Evolutionary conservation across 75 land plant genomes (phyloP).

Genomic region (Pinus albicaulis): DNA sequence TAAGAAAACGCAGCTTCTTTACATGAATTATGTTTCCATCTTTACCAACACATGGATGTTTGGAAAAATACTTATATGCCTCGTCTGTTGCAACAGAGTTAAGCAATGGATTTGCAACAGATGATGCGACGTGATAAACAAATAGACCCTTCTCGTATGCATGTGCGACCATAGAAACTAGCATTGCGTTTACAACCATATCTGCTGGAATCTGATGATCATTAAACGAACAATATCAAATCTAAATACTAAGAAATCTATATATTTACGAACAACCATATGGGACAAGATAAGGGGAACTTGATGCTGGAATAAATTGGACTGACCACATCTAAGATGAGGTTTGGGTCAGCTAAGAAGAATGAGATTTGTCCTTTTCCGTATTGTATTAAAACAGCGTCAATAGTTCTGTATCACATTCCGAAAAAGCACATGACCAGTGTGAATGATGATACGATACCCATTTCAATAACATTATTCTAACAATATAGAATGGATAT

Average conservation of each 20-base stretch:
- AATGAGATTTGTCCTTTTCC: slow-evolving; percentile 64
- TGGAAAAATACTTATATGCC: slow-evolving; percentile 40
- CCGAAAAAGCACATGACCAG: not conserved
- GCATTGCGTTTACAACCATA: slow-evolving; percentile 71
- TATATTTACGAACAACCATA: not conserved
- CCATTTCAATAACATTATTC: not conserved
- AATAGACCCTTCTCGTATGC: slow-evolving; percentile 15
- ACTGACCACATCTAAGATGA: slow-evolving; percentile 67
- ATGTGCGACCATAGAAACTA: slow-evolving; percentile 55
- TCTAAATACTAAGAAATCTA: not conserved
- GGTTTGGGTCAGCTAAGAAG: slow-evolving; percentile 51
- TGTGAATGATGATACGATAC: not conserved
- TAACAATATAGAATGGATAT: not conserved
- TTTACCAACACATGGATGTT: slow-evolving; percentile 47
- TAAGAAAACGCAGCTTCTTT: slow-evolving; percentile 15
- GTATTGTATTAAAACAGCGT: slow-evolving; percentile 60
- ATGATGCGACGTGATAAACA: slow-evolving; percentile 68
- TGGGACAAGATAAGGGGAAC: not conserved
- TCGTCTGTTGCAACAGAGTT: slow-evolving; percentile 17
- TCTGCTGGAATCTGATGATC: slow-evolving; percentile 64
- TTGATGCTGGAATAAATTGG: not conserved
- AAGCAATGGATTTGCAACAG: slow-evolving; percentile 54
- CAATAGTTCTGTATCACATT: slow-evolving; percentile 53
- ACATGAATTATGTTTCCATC: slow-evolving; percentile 34
- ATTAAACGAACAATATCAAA: not conserved